Conservation (phyloP, 2,329 filamentous ascomycete species). For the Domatiomyces globalis region DNA sequence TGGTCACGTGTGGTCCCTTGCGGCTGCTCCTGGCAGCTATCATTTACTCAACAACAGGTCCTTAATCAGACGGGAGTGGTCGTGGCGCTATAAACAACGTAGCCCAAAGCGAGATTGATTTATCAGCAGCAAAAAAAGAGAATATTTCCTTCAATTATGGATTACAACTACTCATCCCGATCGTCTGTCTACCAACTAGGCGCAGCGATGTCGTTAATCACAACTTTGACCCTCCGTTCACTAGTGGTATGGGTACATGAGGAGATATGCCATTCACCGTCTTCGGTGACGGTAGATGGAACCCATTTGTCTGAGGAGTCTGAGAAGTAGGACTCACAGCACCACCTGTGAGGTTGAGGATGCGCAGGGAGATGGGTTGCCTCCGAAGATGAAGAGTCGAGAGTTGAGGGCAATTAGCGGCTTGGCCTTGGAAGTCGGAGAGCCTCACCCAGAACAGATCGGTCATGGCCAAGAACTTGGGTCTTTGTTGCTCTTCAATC, state of each 20-base stretch:
- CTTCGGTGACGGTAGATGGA: slow-evolving; percentile 2
- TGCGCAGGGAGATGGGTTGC: slow-evolving; percentile 12
- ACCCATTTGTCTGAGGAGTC: slow-evolving; percentile 6
- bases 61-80: no score
- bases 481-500: slow-evolving; percentile 30
- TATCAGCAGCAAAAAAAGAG: background rate
- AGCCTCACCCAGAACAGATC: slow-evolving; percentile 40
- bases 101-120: no score
- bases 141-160: background rate
- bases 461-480: slow-evolving; percentile 36
- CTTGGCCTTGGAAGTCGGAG: slow-evolving; percentile 37
- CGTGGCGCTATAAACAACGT: no score
- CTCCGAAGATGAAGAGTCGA: slow-evolving; percentile 5
- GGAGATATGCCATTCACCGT: slow-evolving; percentile 9
- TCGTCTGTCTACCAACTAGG: background rate
- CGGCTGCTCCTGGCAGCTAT: background rate
- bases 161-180: background rate
- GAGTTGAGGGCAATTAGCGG: slow-evolving; percentile 35
- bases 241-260: slow-evolving; percentile 2
- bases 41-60: no score
- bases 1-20: background rate
- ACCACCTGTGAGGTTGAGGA: background rate
- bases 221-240: slow-evolving; percentile 1
- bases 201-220: background rate
- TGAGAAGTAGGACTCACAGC: background rate